Conservation (phyloP, 345 rosid genomes). For the Murraya koenigii region DNA sequence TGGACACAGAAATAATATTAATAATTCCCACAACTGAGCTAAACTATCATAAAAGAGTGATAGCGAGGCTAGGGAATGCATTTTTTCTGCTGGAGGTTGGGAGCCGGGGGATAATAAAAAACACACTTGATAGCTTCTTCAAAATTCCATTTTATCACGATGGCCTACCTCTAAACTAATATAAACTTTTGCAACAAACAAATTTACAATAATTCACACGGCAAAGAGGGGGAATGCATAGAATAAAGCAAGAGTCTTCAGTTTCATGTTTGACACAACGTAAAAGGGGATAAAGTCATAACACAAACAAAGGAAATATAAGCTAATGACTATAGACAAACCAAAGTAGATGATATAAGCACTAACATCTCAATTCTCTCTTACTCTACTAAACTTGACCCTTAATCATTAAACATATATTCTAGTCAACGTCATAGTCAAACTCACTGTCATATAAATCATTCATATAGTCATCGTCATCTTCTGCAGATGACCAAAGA, state of each 20-base stretch:
- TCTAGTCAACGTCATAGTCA: conserved; percentile 4
- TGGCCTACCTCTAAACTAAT: background rate
- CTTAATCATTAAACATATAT: background rate
- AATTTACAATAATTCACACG: too few relatives aligned
- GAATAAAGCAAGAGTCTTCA: background rate
- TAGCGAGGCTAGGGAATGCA: too few relatives aligned
- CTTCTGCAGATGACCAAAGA: conserved; percentile 27
- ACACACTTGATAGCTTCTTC: background rate
- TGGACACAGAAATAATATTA: too few relatives aligned
- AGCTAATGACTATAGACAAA: background rate
- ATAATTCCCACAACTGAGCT: too few relatives aligned
- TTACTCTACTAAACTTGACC: background rate
- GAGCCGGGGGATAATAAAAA: too few relatives aligned
- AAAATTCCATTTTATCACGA: background rate
- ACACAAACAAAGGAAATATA: background rate
- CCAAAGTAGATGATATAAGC: background rate
- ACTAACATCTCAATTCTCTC: background rate
- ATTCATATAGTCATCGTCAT: conserved; percentile 33
- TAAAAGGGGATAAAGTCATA: background rate
- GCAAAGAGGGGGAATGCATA: background rate
- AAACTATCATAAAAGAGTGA: too few relatives aligned
- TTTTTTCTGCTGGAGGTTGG: too few relatives aligned
- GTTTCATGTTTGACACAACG: background rate
- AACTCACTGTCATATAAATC: background rate
- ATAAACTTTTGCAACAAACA: too few relatives aligned